These are phyloP conservation scores for Geotrichum klebahnii DNA, from an alignment of 1,139 yeast species.

Conservation along the genomic window DNA sequence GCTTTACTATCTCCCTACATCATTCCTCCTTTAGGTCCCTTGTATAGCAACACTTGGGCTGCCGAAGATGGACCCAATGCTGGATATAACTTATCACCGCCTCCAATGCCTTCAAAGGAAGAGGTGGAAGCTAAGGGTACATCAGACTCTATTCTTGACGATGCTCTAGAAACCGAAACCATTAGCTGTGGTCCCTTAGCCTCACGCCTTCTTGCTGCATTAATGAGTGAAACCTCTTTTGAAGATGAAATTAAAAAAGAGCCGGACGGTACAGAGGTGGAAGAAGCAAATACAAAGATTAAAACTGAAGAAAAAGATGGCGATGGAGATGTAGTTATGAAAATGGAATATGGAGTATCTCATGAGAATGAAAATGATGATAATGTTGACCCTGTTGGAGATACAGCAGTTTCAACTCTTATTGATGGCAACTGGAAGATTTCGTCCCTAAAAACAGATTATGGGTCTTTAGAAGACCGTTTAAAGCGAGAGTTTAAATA, in stretches of 20 bases:
- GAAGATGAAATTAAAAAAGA: slow-evolving; percentile 30
- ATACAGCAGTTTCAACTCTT: slow-evolving; percentile 23
- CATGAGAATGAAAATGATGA: slow-evolving; percentile 13
- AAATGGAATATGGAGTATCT: slow-evolving; percentile 7
- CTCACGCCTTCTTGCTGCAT: slow-evolving; percentile 76
- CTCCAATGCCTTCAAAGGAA: slow-evolving; percentile 23
- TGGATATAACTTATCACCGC: slow-evolving; percentile 39
- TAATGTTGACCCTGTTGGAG: slow-evolving; percentile 21
- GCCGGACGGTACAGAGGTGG: too few species aligned
- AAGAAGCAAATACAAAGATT: slow-evolving; percentile 1
- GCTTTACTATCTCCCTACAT: slow-evolving; percentile 40
- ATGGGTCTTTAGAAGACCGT: slow-evolving; percentile 78
- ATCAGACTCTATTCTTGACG: slow-evolving; percentile 58
- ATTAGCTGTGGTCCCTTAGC: slow-evolving; percentile 91
- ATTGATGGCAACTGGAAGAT: slow-evolving; percentile 43
- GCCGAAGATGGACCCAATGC: slow-evolving; percentile 61
- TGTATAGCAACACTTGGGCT: slow-evolving; percentile 79
- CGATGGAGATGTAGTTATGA: slow-evolving; percentile 28
- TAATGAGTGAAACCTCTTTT: slow-evolving; percentile 51
- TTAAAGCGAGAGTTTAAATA: slow-evolving; percentile 80
- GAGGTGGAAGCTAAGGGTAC: slow-evolving; percentile 44
- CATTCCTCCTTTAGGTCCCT: slow-evolving; percentile 80
- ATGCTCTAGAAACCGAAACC: slow-evolving; percentile 61
- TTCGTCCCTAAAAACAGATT: slow-evolving; percentile 54
- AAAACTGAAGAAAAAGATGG: slow-evolving; percentile 19